Base-by-base conservation (phyloP, 176 grass and related monocot genomes). In the Microstegium vimineum region DNA sequence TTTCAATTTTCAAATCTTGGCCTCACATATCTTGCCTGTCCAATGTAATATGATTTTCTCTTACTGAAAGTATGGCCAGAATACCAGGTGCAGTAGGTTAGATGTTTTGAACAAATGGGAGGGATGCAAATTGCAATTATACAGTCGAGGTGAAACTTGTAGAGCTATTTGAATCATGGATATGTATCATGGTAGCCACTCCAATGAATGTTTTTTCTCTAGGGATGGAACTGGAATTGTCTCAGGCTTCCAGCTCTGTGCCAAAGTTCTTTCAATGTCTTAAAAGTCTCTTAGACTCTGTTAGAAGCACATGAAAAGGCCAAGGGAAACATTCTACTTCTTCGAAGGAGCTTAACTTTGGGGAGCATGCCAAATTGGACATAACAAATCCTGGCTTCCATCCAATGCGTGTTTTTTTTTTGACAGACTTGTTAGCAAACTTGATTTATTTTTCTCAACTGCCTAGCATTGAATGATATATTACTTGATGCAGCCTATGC, bases 401-500 rank as follows among this genome's bases (percentile, higher is more conserved):
- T 61, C 4, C 57, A 27, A 61, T 61, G 10, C 57, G 13, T 61
- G 9, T n/a, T 61, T 0, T 5, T 49, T n/a, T n/a, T 56, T 49
- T 17, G 18, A 8, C 49, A 22, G 28, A 38, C 5, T 20, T 18
- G 30, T 77, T 54, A 10, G 1, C 12, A 57, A 71, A 16, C 49
- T 22, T 22, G 49, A 56, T 57, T 22, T 57, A 1, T 57, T 57
- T 57, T 57, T 66, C 4, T 61, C 5, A 30, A 35, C 35, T 60
- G 35, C 23, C 57, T 69, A 31, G 25, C 62, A 56, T 2, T 6
- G 20, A 40, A 85, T 35, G n/a, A 23, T 31, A 25, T 67, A 14
- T 64, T 85, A 37, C 54, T 83, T 82, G 11, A 51, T 90, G 27
- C 87, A 95, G 95, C 92, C 10, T 99, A 92, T 38, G 80, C 80